phyloP scores from a whole-genome alignment of 2,329 filamentous ascomycete species.

The Huntiella savannae region DNA sequence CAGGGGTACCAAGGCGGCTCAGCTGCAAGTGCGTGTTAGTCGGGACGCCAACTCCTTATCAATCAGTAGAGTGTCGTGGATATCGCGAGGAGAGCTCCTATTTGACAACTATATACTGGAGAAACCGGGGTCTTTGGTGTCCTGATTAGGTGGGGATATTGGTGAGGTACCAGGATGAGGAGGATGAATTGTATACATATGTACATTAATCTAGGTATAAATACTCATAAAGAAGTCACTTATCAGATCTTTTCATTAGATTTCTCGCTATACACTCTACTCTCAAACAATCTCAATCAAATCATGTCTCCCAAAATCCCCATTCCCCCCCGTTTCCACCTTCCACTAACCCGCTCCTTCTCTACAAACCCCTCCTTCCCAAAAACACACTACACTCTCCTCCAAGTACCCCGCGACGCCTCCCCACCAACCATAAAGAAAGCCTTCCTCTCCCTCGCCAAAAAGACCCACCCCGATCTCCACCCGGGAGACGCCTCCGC shows the following conservation, averaged over 20 bases:
- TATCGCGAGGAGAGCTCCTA: too few relatives aligned
- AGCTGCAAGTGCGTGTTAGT: too few relatives aligned
- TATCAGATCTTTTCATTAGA: not conserved
- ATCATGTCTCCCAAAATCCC: not conserved
- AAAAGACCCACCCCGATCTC: slow-evolving; percentile 79
- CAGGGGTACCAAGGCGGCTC: too few relatives aligned
- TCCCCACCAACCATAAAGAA: slow-evolving; percentile 68
- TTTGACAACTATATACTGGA: too few relatives aligned
- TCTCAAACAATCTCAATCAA: not conserved
- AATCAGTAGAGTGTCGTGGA: too few relatives aligned
- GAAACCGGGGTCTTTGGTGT: too few relatives aligned
- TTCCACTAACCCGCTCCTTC: slow-evolving; percentile 11
- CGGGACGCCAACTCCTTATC: too few relatives aligned
- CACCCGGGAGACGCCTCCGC: slow-evolving; percentile 61
- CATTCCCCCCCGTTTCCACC: not conserved
- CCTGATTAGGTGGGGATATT: too few relatives aligned
- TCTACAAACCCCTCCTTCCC: slow-evolving; percentile 10
- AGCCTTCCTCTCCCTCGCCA: slow-evolving; percentile 83
- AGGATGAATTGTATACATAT: too few relatives aligned
- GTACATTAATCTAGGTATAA: too few relatives aligned
- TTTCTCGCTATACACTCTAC: not conserved
- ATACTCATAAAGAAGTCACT: too few relatives aligned
- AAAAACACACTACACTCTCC: slow-evolving; percentile 60
- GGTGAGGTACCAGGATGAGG: too few relatives aligned
- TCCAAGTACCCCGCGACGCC: slow-evolving; percentile 53